Percentiles rank a stretch among this genome's conserved stretches.
These are phyloP conservation scores for Carpinus viminea DNA, from an alignment of 306 rosid species.

Conservation along the genomic window DNA sequence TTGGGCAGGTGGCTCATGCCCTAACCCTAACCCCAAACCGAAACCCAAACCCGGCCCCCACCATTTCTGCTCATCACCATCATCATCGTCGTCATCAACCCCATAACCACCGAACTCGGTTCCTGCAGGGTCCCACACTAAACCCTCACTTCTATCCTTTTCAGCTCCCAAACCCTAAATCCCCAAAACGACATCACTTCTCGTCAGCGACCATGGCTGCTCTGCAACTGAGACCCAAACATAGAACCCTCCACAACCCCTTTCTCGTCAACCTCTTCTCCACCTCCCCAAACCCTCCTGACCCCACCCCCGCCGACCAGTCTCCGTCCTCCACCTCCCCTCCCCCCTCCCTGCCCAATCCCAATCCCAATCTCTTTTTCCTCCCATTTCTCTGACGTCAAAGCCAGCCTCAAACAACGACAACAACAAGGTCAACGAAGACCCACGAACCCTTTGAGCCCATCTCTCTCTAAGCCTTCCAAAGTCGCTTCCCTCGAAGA, in stretches of 20 bases:
- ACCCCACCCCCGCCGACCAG: slow-evolving; percentile 26
- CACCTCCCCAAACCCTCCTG: slow-evolving; percentile 33
- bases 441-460: not conserved
- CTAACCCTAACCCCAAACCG: not conserved
- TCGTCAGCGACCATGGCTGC: slow-evolving; percentile 35
- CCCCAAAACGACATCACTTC: not conserved
- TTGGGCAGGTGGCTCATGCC: not conserved
- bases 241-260: slow-evolving; percentile 29
- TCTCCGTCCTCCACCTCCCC: slow-evolving; percentile 4
- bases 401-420: slow-evolving; percentile 33
- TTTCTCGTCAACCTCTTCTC: slow-evolving; percentile 45
- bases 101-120: not conserved
- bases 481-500: slow-evolving; percentile 20
- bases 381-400: slow-evolving; percentile 44
- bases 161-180: slow-evolving; percentile 5
- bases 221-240: slow-evolving; percentile 44
- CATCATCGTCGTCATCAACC: not conserved
- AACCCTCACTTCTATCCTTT: not conserved
- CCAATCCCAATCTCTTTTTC: not conserved
- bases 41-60: not conserved
- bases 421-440: slow-evolving; percentile 6
- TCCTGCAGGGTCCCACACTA: not conserved
- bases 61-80: not conserved
- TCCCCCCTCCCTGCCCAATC: slow-evolving; percentile 3
- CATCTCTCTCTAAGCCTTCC: slow-evolving; percentile 12